Base-by-base conservation (phyloP, 495 filamentous ascomycete genomes). In the Penicillium mononematosum region DNA sequence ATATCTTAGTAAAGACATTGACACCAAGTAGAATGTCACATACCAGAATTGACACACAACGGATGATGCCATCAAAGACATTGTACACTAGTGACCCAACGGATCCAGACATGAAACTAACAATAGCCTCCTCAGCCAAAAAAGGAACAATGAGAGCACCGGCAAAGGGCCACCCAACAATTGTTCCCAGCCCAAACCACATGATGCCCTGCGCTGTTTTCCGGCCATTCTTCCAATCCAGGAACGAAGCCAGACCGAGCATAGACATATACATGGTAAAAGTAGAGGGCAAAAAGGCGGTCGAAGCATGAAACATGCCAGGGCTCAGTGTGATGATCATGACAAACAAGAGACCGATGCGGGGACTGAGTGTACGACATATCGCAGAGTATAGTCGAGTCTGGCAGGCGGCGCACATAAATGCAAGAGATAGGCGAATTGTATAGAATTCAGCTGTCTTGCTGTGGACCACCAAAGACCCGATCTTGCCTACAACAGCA, bases 241-340 rank as follows among this genome's bases (percentile, higher is more conserved):
- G 85, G 70, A 99, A 98, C 3, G 89, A 84, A 14, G 91, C 85
- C 57, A 91, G 81, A 2, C 91, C 95, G 17, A 96, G 76, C 82
- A 93, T 94, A 10, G 85, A 85, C 44, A 85, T 90, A 68, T 96
- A 96, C 95, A 98, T 99, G 41, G 94, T 90, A 66, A 98, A 98
- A 61, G 90, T 96, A 17, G 91, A 95, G 3, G 95, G 95, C 7
- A 99, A 82, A 67, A 89, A 98, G 27, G 92, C 83, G 11, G 85
- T 79, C 24, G 92, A 90, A 1, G 94, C 85, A 73, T 96, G 90
- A 69, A 96, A 97, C 81, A 96, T 96, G 31, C 95, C 95, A 0
- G 95, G 87, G 61, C 87, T 93, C 62, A 84, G 85, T 41, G 87
- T 75, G 58, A 88, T 82, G 43, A 88, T 80, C 64, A 91, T 75